phyloP scores from a whole-genome alignment of 495 filamentous ascomycete species.

The Rusavskia elegans region DNA sequence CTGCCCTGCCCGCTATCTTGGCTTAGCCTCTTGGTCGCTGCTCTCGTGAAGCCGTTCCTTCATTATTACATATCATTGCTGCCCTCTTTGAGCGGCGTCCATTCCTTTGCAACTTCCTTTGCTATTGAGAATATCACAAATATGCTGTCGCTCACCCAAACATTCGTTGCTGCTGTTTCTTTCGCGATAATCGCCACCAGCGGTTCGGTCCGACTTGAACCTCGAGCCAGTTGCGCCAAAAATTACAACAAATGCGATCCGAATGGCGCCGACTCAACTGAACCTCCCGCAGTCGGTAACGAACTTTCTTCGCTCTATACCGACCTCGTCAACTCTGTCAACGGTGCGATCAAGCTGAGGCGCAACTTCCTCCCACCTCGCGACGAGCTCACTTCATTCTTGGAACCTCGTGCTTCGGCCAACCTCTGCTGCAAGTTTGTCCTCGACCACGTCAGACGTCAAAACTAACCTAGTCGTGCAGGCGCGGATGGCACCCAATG shows the following conservation, averaged over 20 bases:
- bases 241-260: constrained; percentile 8
- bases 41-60: background rate
- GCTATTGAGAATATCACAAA: background rate
- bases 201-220: background rate
- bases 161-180: background rate
- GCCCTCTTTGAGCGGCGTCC: background rate
- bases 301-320: constrained; percentile 13
- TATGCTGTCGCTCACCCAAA: background rate
- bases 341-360: constrained; percentile 11
- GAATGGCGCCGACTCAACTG: constrained; percentile 13
- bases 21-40: background rate
- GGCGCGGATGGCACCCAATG: constrained; percentile 17
- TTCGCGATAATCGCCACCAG: background rate
- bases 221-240: constrained; percentile 5
- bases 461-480: constrained; percentile 1
- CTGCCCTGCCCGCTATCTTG: background rate
- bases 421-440: constrained; percentile 11
- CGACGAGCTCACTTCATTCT: background rate
- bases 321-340: constrained; percentile 16
- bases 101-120: background rate
- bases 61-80: background rate
- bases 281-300: constrained; percentile 12
- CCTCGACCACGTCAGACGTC: background rate
- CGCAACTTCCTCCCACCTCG: background rate
- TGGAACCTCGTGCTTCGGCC: constrained; percentile 6